Evolutionary conservation across 2,329 filamentous ascomycete species (phyloP).

Genomic region (Cordyceps pruinosa): DNA sequence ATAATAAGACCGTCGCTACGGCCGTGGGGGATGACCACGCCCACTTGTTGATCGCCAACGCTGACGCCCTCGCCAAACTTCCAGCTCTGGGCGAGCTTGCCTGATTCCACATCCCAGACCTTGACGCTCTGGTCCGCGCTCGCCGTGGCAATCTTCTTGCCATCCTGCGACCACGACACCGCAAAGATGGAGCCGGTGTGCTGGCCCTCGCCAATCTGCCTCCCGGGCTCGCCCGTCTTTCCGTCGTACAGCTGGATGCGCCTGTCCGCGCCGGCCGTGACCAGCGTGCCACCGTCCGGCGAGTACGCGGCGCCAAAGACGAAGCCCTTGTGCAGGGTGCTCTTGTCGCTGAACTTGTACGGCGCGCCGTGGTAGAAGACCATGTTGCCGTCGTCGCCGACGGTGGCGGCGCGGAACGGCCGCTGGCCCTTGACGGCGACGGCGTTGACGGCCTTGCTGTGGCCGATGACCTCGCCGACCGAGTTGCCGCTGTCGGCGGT

Average conservation of each 20-base stretch:
- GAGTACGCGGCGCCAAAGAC: conserved; percentile 84
- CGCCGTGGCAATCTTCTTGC: conserved; percentile 78
- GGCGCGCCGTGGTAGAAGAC: conserved; percentile 92
- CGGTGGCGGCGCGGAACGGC: conserved; percentile 86
- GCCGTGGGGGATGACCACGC: conserved; percentile 81
- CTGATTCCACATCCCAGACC: conserved; percentile 83
- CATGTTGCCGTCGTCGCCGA: conserved; percentile 80
- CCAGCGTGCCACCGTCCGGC: conserved; percentile 73
- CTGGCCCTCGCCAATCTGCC: conserved; percentile 70
- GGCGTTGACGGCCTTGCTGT: conserved; percentile 83
- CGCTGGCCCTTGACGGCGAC: conserved; percentile 85
- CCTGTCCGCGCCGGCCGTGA: conserved; percentile 88
- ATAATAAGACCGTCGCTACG: conserved; percentile 82
- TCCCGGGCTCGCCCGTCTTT: conserved; percentile 80
- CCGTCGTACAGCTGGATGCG: conserved; percentile 93
- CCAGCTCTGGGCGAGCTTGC: conserved; percentile 75
- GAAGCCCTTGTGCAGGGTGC: conserved; percentile 77
- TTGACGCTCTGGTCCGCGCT: conserved; percentile 93
- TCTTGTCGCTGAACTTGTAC: conserved; percentile 91
- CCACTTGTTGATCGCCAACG: conserved; percentile 83
- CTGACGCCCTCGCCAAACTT: conserved; percentile 71
- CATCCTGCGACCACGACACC: conserved; percentile 83
- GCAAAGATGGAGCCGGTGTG: conserved; percentile 92
- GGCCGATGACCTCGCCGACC: conserved; percentile 88
- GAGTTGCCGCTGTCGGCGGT: conserved; percentile 94